A percentile compares a stretch with the other conserved stretches of the same genome.
Evolutionary conservation across 306 rosid species (phyloP).

Genomic region (Acacia melanoxylon): DNA sequence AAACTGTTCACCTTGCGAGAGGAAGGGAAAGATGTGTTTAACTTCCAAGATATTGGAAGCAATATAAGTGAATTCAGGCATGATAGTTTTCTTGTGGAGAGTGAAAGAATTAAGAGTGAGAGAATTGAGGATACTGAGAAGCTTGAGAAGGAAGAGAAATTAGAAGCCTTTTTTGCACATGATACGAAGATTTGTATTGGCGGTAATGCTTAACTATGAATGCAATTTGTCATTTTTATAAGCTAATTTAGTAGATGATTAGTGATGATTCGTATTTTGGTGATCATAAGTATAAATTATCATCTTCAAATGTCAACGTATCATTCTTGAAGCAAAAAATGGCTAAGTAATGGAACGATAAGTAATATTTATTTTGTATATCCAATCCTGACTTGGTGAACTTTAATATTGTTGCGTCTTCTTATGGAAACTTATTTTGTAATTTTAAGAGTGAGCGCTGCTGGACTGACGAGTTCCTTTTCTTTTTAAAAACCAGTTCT

Average conservation of each 20-base stretch:
- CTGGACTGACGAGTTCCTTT: too few relatives aligned
- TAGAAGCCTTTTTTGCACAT: not conserved
- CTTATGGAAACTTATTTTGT: slow-evolving; percentile 22
- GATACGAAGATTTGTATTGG: not conserved
- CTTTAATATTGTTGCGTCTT: not conserved
- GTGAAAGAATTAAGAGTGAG: not conserved
- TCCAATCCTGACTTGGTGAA: not conserved
- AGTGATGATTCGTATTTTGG: not conserved
- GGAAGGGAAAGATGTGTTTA: slow-evolving; percentile 53
- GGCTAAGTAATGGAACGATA: not conserved
- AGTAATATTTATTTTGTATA: slow-evolving; percentile 7
- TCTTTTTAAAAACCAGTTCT: not conserved
- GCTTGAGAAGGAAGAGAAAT: not conserved
- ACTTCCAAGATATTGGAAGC: slow-evolving; percentile 31
- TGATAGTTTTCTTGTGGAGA: not conserved
- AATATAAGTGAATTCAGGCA: not conserved
- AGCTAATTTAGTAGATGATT: not conserved
- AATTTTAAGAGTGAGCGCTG: not conserved
- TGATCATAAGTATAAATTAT: not conserved
- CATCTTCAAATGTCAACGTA: not conserved
- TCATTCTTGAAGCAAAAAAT: slow-evolving; percentile 4
- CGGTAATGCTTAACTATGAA: not conserved
- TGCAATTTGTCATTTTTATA: not conserved
- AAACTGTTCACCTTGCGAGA: slow-evolving; percentile 65
- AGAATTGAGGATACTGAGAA: too few relatives aligned